Evolutionary conservation across 176 grass and related monocot species (phyloP).

Genomic region (Poa annua): DNA sequence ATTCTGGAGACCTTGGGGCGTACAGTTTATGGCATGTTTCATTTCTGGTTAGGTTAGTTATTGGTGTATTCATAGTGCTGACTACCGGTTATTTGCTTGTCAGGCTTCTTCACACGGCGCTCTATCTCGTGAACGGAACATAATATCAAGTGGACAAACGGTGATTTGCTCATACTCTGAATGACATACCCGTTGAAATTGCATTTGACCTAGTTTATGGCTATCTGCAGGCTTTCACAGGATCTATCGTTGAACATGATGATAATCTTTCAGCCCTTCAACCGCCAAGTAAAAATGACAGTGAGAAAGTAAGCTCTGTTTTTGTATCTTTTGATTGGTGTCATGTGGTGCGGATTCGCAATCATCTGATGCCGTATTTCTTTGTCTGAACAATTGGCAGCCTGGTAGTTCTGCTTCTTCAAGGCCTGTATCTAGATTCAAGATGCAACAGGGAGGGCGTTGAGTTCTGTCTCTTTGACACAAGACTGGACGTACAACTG

Average conservation of each 20-base stretch:
- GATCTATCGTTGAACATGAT: slow-evolving; percentile 78
- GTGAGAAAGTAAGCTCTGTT: slow-evolving; percentile 45
- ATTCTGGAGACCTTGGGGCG: background rate
- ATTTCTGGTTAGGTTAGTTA: background rate
- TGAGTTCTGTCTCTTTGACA: slow-evolving; percentile 39
- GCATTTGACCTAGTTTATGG: slow-evolving; percentile 12
- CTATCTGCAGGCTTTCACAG: slow-evolving; percentile 64
- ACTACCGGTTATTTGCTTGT: slow-evolving; percentile 25
- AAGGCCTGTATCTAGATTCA: slow-evolving; percentile 91
- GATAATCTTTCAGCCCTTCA: slow-evolving; percentile 52
- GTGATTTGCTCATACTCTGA: slow-evolving; percentile 36
- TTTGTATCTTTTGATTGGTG: background rate
- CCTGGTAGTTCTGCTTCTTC: slow-evolving; percentile 60
- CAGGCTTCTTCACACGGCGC: slow-evolving; percentile 35
- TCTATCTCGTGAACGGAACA: slow-evolving; percentile 28
- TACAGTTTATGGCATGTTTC: slow-evolving; percentile 15
- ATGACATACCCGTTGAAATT: slow-evolving; percentile 13
- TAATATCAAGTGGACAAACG: slow-evolving; percentile 53
- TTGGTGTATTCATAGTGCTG: background rate
- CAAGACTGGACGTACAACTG: background rate
- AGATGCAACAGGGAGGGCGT: slow-evolving; percentile 71
- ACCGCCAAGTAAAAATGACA: slow-evolving; percentile 41
- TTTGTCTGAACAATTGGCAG: slow-evolving; percentile 48
- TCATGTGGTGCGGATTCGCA: background rate
- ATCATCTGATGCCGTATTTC: background rate